These are phyloP conservation scores for Dictyostelium discoideum DNA, from an alignment of 78 protist species.

Conservation along the genomic window DNA sequence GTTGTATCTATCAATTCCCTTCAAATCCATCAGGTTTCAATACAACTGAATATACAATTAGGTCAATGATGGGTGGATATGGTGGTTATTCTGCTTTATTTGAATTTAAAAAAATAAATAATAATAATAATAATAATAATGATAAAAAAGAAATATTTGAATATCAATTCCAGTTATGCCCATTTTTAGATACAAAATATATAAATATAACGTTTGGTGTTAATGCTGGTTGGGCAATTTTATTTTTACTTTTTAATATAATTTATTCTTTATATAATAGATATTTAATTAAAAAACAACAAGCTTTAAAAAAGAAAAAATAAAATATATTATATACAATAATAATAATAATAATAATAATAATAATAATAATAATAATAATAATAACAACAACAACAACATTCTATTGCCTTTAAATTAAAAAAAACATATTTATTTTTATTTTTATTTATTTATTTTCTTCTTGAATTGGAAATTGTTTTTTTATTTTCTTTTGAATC, in stretches of 20 bases:
- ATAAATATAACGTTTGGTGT: conserved; percentile 62
- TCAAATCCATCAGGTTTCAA: not conserved
- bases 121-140: not conserved
- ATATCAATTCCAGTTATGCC: conserved; percentile 48
- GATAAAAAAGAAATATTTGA: not conserved
- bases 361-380: too few relatives aligned
- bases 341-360: too few relatives aligned
- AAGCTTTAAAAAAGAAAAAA: not conserved
- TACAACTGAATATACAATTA: conserved; percentile 69
- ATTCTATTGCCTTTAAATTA: too few relatives aligned
- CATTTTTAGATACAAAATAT: conserved; percentile 53
- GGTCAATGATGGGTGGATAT: conserved; percentile 83
- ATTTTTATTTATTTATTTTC: too few relatives aligned
- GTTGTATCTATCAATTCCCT: conserved; percentile 66
- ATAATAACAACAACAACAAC: too few relatives aligned
- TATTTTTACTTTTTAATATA: conserved; percentile 10
- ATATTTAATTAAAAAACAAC: not conserved
- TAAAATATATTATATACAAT: too few relatives aligned
- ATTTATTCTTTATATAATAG: not conserved
- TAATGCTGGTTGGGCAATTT: conserved; percentile 1
- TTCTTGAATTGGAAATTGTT: too few relatives aligned
- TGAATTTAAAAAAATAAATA: conserved; percentile 38
- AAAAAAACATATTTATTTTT: too few relatives aligned
- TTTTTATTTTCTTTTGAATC: too few relatives aligned
- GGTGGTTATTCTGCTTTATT: conserved; percentile 72